Conservation (phyloP, 106 monocot genomes). For the Apostasia shenzhenica region DNA sequence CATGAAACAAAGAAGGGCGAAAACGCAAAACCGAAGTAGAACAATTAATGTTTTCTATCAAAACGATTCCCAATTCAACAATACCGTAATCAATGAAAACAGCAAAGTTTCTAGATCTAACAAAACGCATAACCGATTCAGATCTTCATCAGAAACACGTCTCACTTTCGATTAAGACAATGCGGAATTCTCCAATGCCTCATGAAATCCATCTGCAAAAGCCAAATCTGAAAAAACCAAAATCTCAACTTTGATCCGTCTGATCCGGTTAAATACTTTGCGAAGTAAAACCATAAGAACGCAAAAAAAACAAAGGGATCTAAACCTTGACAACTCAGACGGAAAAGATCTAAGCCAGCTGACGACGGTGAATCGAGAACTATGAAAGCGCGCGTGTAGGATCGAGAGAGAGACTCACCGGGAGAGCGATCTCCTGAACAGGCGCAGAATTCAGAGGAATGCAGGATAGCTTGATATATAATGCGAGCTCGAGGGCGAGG, state of each 20-base stretch:
- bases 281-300: not conserved
- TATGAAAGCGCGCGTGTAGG: not conserved
- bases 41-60: not conserved
- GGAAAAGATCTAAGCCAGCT: not conserved
- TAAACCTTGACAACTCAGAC: too few relatives aligned
- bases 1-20: not conserved
- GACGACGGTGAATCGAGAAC: not conserved
- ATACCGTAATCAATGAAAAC: not conserved
- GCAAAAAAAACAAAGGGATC: not conserved
- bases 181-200: too few relatives aligned
- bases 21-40: not conserved
- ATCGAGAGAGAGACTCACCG: not conserved
- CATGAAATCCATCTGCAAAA: too few relatives aligned
- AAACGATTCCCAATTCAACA: not conserved
- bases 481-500: not conserved
- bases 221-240: not conserved
- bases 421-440: not conserved
- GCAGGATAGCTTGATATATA: not conserved
- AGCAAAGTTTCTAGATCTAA: not conserved
- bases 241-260: not conserved
- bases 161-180: too few relatives aligned
- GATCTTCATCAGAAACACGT: not conserved
- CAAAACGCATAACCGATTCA: not conserved
- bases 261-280: not conserved
- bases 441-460: not conserved